phyloP scores from a whole-genome alignment of 148 eudicot species.

The Silene uniflora region DNA sequence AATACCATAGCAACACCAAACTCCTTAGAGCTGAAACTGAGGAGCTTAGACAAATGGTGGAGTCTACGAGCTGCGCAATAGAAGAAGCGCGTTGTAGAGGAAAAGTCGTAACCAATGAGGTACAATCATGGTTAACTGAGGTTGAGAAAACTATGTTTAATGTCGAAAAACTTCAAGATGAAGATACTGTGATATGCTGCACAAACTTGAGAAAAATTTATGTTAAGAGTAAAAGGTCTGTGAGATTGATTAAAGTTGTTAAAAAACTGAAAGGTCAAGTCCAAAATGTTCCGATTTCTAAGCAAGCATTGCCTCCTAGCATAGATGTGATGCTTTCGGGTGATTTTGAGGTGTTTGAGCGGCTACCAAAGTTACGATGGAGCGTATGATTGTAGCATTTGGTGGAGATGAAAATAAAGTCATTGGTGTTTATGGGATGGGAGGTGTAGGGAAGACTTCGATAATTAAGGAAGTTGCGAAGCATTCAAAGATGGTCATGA shows the following conservation, averaged over 20 bases:
- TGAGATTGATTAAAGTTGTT: constrained; percentile 14
- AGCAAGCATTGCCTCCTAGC: constrained; percentile 31
- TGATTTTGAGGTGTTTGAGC: no score
- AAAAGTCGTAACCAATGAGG: constrained; percentile 20
- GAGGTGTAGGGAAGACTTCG: no score
- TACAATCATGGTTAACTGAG: constrained; percentile 24
- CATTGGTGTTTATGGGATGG: no score
- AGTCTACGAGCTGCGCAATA: constrained; percentile 5
- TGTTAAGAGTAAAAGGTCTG: constrained; percentile 27
- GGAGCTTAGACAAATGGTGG: constrained; percentile 15
- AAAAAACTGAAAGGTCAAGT: constrained; percentile 22
- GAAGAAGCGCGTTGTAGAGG: constrained; percentile 36
- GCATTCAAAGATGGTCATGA: no score
- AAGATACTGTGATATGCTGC: no score
- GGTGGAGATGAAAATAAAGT: no score
- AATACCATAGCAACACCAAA: constrained; percentile 20
- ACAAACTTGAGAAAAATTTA: constrained; percentile 25
- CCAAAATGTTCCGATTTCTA: no score
- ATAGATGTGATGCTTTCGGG: no score
- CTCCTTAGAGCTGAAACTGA: constrained; percentile 16
- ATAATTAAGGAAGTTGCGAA: no score
- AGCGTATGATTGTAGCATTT: no score
- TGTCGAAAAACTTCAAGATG: constrained; percentile 11
- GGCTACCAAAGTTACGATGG: no score
- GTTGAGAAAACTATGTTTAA: constrained; percentile 20